Evolutionary conservation across 2,329 filamentous ascomycete species (phyloP).

Genomic region (Fusarium dlaminii): DNA sequence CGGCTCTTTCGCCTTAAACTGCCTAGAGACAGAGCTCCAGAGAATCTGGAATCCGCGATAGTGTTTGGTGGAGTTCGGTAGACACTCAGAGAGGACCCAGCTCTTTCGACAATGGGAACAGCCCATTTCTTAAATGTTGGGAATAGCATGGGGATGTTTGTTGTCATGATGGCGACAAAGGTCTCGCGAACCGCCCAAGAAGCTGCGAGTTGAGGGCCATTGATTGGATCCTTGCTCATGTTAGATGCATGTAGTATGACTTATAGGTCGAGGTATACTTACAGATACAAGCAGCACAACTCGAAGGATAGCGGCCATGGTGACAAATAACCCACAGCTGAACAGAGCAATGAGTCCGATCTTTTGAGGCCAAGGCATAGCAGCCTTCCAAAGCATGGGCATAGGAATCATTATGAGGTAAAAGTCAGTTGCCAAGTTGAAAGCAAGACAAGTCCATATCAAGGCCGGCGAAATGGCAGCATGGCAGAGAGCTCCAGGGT

Average conservation of each 20-base stretch:
- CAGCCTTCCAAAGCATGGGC: slow-evolving; percentile 58
- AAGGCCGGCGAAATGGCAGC: slow-evolving; percentile 61
- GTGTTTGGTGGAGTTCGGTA: slow-evolving; percentile 24
- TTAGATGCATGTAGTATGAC: not conserved
- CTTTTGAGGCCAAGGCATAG: slow-evolving; percentile 50
- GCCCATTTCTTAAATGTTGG: slow-evolving; percentile 54
- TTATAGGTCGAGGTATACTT: not conserved
- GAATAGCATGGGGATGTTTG: slow-evolving; percentile 57
- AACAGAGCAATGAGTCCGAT: slow-evolving; percentile 52
- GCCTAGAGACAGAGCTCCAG: slow-evolving; percentile 29
- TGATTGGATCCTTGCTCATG: slow-evolving; percentile 49
- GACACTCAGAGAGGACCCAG: slow-evolving; percentile 35
- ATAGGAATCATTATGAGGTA: slow-evolving; percentile 68
- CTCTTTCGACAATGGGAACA: slow-evolving; percentile 36
- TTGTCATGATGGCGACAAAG: slow-evolving; percentile 56
- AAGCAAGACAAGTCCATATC: slow-evolving; percentile 60
- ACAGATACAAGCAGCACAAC: slow-evolving; percentile 44
- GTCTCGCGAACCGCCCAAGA: slow-evolving; percentile 56
- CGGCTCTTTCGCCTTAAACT: slow-evolving; percentile 33
- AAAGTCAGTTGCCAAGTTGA: slow-evolving; percentile 66
- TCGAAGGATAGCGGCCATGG: slow-evolving; percentile 51
- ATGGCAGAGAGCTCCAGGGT: slow-evolving; percentile 62
- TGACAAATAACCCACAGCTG: slow-evolving; percentile 53
- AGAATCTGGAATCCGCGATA: slow-evolving; percentile 25
- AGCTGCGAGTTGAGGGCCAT: slow-evolving; percentile 53